Conservation (phyloP, 1,139 yeast genomes). For the Lodderomyces theae region DNA sequence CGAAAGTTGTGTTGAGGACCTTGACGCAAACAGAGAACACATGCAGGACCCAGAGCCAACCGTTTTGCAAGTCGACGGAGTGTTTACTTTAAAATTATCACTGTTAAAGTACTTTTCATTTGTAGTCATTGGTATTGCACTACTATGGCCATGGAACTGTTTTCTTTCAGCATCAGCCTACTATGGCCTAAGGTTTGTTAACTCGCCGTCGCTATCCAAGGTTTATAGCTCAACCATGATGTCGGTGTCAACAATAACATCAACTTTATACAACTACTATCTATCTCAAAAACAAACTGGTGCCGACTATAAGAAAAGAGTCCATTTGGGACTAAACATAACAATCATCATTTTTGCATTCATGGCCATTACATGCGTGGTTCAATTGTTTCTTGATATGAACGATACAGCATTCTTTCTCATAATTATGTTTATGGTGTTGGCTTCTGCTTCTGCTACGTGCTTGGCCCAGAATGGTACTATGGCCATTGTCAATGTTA, state of each 20-base stretch:
- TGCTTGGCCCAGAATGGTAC: constrained; percentile 85
- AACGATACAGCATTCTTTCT: constrained; percentile 40
- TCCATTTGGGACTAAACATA: constrained; percentile 55
- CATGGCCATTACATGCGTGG: constrained; percentile 51
- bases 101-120: constrained; percentile 60
- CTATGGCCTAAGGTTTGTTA: constrained; percentile 63
- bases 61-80: constrained; percentile 21
- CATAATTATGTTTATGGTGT: constrained; percentile 56
- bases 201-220: constrained; percentile 51
- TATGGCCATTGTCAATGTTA: constrained; percentile 79
- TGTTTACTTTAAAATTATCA: constrained; percentile 24
- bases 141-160: constrained; percentile 97
- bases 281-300: constrained; percentile 67
- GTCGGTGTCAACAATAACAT: constrained; percentile 77
- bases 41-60: constrained; percentile 24
- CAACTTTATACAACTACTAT: constrained; percentile 57
- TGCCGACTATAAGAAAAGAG: constrained; percentile 61
- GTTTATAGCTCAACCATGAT: constrained; percentile 82
- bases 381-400: constrained; percentile 37
- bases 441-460: constrained; percentile 61
- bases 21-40: background rate
- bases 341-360: constrained; percentile 57
- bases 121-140: constrained; percentile 66
- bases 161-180: constrained; percentile 83
- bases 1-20: constrained; percentile 6